Evolutionary conservation across 2,329 filamentous ascomycete genomes (phyloP), one percentile per base, ranked within the genome.

Genomic region (Sporothrix curviconia): DNA sequence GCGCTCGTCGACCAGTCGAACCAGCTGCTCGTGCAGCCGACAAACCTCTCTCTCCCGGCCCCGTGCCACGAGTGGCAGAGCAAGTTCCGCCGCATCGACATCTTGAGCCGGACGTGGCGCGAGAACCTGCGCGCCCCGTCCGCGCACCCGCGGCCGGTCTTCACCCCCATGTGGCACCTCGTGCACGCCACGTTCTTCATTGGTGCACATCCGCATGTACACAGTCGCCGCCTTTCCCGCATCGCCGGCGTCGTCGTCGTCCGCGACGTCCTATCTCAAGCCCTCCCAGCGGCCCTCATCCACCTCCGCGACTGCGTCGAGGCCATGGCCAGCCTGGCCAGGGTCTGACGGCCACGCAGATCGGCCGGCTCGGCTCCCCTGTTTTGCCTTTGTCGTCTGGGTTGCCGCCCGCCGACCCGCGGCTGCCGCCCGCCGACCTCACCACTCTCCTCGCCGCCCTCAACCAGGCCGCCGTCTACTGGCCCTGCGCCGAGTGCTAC

Each of bases 61-160:
- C 44, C 56, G 19, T 61, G 60, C 58, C 60, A 57, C 19, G 60
- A 55, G 37, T 61, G 60, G 60, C 60, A 61, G 46, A 53, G 44
- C 55, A 59, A 22, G 17, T 59, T 61, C 22, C 60, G 58, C n/a
- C 50, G 46, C 14, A 52, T 61, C 3, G 60, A 61, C 36, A 32
- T 24, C 7, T n/a, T 58, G 34, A 4, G 34, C 14, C 28, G 39
- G 30, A 30, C 60, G 2, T 61, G 60, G 60, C 53, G 42, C 24
- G 60, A 55, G 19, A 49, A 40, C 34, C 55, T 61, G 46, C 60
- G n/a, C n/a, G n/a, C n/a, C n/a, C n/a, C n/a, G n/a, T n/a, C n/a
- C n/a, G n/a, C n/a, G n/a, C n/a, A n/a, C n/a, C n/a, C n/a, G n/a
- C n/a, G n/a, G n/a, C n/a, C n/a, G n/a, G n/a, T n/a, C n/a, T 61